Conservation (phyloP, 1,284 basidiomycete species). For the Hymenochaete sp. region DNA sequence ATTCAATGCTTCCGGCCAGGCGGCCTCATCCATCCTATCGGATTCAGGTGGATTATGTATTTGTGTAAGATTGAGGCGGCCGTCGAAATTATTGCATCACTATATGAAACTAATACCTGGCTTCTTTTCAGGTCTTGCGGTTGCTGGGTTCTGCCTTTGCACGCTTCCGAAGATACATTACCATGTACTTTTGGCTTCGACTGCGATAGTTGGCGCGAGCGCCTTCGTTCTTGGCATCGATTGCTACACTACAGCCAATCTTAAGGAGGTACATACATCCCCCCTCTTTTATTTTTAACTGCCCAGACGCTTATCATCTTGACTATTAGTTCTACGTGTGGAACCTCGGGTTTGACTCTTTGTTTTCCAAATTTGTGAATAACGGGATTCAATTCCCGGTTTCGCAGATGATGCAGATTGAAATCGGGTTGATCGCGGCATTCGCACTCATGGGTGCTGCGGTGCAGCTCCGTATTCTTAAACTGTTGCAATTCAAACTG, state of each 20-base stretch:
- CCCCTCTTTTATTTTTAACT: neutral
- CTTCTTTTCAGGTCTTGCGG: slow-evolving; percentile 27
- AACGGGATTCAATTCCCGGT: slow-evolving; percentile 73
- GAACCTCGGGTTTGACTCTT: slow-evolving; percentile 76
- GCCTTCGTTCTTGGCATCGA: slow-evolving; percentile 89
- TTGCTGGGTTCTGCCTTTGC: slow-evolving; percentile 40
- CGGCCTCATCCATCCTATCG: slow-evolving; percentile 69
- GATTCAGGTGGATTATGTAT: slow-evolving; percentile 82
- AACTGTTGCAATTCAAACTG: slow-evolving; percentile 69
- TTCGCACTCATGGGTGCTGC: slow-evolving; percentile 80
- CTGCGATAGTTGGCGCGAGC: slow-evolving; percentile 86
- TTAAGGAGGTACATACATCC: slow-evolving; percentile 68
- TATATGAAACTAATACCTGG: slow-evolving; percentile 35
- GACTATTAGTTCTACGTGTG: slow-evolving; percentile 77
- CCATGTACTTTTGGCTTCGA: slow-evolving; percentile 72
- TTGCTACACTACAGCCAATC: slow-evolving; percentile 82
- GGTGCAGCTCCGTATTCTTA: slow-evolving; percentile 82
- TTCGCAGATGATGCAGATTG: slow-evolving; percentile 87
- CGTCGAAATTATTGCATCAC: slow-evolving; percentile 34
- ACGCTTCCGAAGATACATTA: slow-evolving; percentile 58
- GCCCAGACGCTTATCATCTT: neutral
- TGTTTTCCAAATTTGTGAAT: slow-evolving; percentile 70
- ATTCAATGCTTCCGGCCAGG: slow-evolving; percentile 78
- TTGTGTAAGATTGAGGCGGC: slow-evolving; percentile 47
- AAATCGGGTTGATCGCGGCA: slow-evolving; percentile 79